Evolutionary conservation across 2,329 filamentous ascomycete genomes (phyloP).

Genomic region (Capronia coronata): DNA sequence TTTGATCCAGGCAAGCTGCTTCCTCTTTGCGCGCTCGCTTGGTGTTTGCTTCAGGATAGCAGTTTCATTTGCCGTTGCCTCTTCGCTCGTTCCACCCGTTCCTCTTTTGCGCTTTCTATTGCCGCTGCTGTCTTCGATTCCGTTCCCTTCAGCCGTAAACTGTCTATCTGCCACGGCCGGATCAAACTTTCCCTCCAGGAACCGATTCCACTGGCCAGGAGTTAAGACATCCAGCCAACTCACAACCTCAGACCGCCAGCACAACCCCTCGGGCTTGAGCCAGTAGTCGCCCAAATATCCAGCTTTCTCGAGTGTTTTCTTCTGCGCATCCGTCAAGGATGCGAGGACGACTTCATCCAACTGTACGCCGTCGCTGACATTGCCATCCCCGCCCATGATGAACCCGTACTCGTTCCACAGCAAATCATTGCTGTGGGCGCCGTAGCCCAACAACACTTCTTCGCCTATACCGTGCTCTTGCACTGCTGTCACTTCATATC

Average conservation of each 20-base stretch:
- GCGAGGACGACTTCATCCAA: conserved; percentile 14
- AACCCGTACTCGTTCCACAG: conserved; percentile 25
- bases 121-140: not conserved
- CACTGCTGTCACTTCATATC: conserved; percentile 6
- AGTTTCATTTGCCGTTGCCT: too few species aligned
- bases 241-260: conserved; percentile 22
- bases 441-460: conserved; percentile 22
- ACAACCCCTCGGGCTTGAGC: conserved; percentile 12
- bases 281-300: conserved; percentile 21
- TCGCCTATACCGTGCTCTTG: conserved; percentile 1
- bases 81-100: not conserved
- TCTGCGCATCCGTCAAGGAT: conserved; percentile 3
- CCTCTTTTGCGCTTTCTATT: conserved; percentile 2
- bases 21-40: conserved; percentile 3
- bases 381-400: conserved; percentile 9
- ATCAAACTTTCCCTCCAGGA: conserved; percentile 12
- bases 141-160: not conserved
- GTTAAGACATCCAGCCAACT: conserved; percentile 14
- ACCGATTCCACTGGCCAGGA: conserved; percentile 9
- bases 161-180: conserved; percentile 2
- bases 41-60: not conserved
- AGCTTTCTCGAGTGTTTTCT: conserved; percentile 7
- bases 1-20: conserved; percentile 4
- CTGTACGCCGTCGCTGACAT: conserved; percentile 11
- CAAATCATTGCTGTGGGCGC: conserved; percentile 20